A percentile compares a stretch with the other conserved stretches of the same genome.
Conservation (phyloP, 768 basidiomycete genomes). For the Panellus pusillus region DNA sequence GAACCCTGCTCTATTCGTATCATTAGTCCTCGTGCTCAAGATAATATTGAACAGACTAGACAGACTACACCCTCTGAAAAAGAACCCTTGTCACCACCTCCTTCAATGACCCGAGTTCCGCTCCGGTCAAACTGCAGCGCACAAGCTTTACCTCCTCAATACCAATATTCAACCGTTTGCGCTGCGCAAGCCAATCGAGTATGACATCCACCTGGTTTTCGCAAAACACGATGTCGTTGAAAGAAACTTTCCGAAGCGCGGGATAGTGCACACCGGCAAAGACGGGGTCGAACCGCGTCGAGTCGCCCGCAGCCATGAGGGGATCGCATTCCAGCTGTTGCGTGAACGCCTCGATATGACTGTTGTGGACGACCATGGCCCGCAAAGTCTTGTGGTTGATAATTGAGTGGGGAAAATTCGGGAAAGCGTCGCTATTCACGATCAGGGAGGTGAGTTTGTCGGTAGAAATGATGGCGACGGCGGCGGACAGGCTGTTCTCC, state of each 20-base stretch:
- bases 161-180: constrained; percentile 5
- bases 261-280: constrained; percentile 2
- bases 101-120: constrained; percentile 6
- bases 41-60: no score
- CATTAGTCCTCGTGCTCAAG: no score
- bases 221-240: neutral
- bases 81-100: constrained; percentile 2
- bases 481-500: neutral
- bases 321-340: constrained; percentile 5
- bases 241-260: neutral
- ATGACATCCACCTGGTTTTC: neutral
- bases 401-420: neutral
- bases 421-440: neutral
- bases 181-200: constrained; percentile 15
- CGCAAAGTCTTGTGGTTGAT: constrained; percentile 2
- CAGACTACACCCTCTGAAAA: neutral
- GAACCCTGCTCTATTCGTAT: no score
- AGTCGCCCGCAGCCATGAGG: constrained; percentile 8
- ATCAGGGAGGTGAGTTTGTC: constrained; percentile 2
- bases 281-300: constrained; percentile 2
- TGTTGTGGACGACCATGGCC: neutral
- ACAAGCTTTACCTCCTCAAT: constrained; percentile 5
- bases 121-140: neutral
- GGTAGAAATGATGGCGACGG: neutral
- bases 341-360: constrained; percentile 1